phyloP scores from a whole-genome alignment of 2,329 filamentous ascomycete genomes.

The Zymoseptoria tritici region DNA sequence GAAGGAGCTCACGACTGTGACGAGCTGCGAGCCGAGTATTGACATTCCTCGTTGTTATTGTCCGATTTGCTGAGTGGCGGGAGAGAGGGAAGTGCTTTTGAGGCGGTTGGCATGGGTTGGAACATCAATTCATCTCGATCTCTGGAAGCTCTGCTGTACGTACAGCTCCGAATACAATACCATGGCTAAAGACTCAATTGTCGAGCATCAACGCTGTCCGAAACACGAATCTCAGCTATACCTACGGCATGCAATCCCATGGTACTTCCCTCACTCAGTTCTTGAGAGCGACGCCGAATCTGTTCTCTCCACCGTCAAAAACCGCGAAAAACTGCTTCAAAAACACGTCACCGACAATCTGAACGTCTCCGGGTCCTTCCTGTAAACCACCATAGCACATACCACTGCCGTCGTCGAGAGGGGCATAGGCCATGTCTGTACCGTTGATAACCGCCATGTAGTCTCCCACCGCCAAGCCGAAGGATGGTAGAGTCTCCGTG shows the following conservation, averaged over 20 bases:
- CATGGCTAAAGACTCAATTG: too few relatives aligned
- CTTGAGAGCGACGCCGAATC: conserved; percentile 46
- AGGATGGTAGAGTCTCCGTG: conserved; percentile 34
- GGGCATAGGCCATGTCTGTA: conserved; percentile 46
- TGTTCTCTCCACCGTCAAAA: conserved; percentile 48
- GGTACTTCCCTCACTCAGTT: not conserved
- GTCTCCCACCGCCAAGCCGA: conserved; percentile 49
- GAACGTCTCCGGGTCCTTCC: conserved; percentile 40
- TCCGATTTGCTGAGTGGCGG: too few relatives aligned
- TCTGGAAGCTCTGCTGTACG: too few relatives aligned
- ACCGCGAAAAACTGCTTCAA: conserved; percentile 55
- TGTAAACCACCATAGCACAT: conserved; percentile 65
- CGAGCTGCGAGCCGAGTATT: too few relatives aligned
- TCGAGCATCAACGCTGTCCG: too few relatives aligned
- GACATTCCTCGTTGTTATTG: too few relatives aligned
- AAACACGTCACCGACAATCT: conserved; percentile 58
- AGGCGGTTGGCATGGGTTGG: too few relatives aligned
- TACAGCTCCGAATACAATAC: too few relatives aligned
- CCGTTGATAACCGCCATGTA: conserved; percentile 34
- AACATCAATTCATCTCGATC: too few relatives aligned
- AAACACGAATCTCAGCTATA: not conserved
- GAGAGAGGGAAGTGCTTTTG: too few relatives aligned
- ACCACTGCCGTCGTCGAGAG: conserved; percentile 33
- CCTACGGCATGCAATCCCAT: not conserved
- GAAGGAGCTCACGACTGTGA: too few relatives aligned